Conservation (phyloP, 2,329 filamentous ascomycete genomes). For the Lachnellula arida region DNA sequence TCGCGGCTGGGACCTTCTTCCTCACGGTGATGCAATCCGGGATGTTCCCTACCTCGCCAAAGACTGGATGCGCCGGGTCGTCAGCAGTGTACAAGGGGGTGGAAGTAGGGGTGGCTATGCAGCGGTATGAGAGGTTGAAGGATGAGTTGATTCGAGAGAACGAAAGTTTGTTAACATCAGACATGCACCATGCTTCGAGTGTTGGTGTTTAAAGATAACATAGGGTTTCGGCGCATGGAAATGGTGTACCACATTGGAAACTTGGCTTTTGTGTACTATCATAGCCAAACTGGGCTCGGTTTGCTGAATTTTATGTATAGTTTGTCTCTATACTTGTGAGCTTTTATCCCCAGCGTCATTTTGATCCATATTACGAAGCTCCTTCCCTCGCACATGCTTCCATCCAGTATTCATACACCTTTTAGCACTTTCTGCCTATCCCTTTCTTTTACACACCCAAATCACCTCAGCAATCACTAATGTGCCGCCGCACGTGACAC, state of each 20-base stretch:
- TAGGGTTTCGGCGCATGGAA: neutral
- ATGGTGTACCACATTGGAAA: neutral
- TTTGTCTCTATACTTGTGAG: neutral
- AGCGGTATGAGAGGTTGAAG: constrained; percentile 54
- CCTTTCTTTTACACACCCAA: no score
- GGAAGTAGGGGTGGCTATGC: constrained; percentile 89
- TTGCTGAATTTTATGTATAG: constrained; percentile 6
- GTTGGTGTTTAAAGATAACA: neutral
- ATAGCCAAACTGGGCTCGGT: neutral
- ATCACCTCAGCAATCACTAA: no score
- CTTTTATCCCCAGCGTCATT: neutral
- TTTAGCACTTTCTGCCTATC: no score
- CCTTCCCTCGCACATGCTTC: no score
- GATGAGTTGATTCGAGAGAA: neutral
- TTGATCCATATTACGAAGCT: no score
- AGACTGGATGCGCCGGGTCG: constrained; percentile 75
- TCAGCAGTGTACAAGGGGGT: constrained; percentile 79
- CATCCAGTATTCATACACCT: no score
- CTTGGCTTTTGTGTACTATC: constrained; percentile 3
- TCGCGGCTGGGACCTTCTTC: constrained; percentile 89
- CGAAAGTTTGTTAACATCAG: neutral
- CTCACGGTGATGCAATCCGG: constrained; percentile 86
- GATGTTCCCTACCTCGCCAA: constrained; percentile 90
- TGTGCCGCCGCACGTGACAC: no score
- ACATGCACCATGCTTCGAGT: neutral